Percentiles rank a stretch among this genome's conserved stretches.
phyloP scores from a whole-genome alignment of 2,329 filamentous ascomycete species.

The Moelleriella libera region DNA sequence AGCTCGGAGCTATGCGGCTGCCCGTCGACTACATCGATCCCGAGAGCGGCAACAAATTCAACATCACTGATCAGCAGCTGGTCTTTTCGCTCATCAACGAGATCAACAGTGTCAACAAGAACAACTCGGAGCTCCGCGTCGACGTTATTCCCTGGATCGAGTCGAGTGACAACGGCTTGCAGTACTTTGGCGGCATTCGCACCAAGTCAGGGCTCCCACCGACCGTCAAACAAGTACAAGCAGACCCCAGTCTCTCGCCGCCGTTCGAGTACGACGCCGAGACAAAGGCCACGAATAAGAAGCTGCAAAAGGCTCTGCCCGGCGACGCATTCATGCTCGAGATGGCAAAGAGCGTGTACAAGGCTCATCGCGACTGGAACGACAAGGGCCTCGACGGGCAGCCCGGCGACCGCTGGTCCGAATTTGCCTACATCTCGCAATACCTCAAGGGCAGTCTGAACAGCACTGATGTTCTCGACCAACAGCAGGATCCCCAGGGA shows the following conservation, averaged over 20 bases:
- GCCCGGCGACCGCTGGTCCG: slow-evolving; percentile 50
- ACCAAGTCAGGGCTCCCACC: slow-evolving; percentile 38
- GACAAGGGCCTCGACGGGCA: slow-evolving; percentile 21
- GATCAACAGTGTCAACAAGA: slow-evolving; percentile 45
- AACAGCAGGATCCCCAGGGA: slow-evolving; percentile 19
- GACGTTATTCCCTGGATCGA: slow-evolving; percentile 53
- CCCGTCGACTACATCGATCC: slow-evolving; percentile 36
- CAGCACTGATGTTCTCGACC: slow-evolving; percentile 29
- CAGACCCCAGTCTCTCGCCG: slow-evolving; percentile 24
- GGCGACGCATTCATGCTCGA: slow-evolving; percentile 19
- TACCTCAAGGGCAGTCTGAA: slow-evolving; percentile 38
- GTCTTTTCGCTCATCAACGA: slow-evolving; percentile 48
- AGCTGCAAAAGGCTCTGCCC: slow-evolving; percentile 20
- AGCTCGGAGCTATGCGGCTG: slow-evolving; percentile 53
- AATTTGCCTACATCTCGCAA: slow-evolving; percentile 48
- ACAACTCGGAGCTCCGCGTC: slow-evolving; percentile 31
- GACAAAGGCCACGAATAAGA: slow-evolving; percentile 18
- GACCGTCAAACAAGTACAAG: slow-evolving; percentile 30
- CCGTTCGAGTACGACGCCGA: slow-evolving; percentile 15
- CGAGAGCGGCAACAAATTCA: slow-evolving; percentile 34
- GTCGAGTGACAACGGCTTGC: slow-evolving; percentile 36
- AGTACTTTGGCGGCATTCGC: slow-evolving; percentile 30
- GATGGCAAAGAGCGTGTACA: slow-evolving; percentile 27
- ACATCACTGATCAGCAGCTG: slow-evolving; percentile 49
- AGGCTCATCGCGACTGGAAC: slow-evolving; percentile 25